Evolutionary conservation across 306 rosid genomes (phyloP).

Genomic region (Begonia masoniana): DNA sequence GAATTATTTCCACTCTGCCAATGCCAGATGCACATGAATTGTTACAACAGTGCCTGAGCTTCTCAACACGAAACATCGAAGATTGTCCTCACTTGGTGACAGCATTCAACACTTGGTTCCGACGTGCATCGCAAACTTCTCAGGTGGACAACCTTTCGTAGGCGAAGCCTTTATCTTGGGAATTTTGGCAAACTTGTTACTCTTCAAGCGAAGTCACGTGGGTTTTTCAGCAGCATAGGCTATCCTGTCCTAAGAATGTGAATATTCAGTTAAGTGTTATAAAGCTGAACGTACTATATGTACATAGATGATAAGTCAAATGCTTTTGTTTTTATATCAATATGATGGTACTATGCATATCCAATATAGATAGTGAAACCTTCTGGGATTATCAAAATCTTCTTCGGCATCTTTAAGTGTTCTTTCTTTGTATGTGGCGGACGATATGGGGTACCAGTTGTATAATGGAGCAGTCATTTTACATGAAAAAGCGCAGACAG

Average conservation of each 20-base stretch:
- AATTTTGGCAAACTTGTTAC: too few species aligned
- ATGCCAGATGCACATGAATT: constrained; percentile 79
- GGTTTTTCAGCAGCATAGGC: too few species aligned
- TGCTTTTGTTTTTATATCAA: not conserved
- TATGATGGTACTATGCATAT: not conserved
- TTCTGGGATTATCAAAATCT: too few species aligned
- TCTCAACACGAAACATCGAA: constrained; percentile 69
- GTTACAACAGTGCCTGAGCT: constrained; percentile 78
- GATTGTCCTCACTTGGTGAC: constrained; percentile 78
- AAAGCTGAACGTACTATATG: not conserved
- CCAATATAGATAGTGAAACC: too few species aligned
- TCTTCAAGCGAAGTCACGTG: too few species aligned
- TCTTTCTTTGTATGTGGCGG: too few species aligned
- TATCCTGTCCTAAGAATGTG: not conserved
- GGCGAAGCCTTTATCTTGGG: too few species aligned
- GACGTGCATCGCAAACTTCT: constrained; percentile 48
- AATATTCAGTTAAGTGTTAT: not conserved
- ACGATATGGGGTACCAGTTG: too few species aligned
- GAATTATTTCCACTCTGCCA: constrained; percentile 79
- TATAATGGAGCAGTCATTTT: too few species aligned
- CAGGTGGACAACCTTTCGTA: constrained; percentile 15
- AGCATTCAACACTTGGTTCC: constrained; percentile 93
- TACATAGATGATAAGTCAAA: not conserved
- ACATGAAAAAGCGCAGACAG: too few species aligned
- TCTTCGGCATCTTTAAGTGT: too few species aligned